phyloP scores from a whole-genome alignment of 139 green algal species.

The Auxenochlorella pyrenoidosa region DNA sequence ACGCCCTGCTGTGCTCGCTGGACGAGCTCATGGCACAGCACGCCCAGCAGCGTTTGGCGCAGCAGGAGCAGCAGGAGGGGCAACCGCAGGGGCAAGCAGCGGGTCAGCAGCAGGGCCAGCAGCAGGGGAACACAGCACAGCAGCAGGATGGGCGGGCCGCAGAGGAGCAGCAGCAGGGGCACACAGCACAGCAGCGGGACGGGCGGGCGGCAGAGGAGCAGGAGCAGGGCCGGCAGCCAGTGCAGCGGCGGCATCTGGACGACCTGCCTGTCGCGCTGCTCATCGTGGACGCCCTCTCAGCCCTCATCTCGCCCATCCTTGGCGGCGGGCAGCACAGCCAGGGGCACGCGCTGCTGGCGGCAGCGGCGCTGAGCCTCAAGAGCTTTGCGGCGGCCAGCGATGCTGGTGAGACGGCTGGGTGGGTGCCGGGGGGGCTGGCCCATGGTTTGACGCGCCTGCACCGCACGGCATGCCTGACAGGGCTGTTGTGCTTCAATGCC shows the following conservation, averaged over 20 bases:
- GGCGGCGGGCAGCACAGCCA: slow-evolving; percentile 34
- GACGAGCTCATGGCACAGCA: slow-evolving; percentile 22
- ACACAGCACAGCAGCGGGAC: not conserved
- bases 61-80: not conserved
- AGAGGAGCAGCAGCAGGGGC: not conserved
- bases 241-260: not conserved
- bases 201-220: slow-evolving; percentile 12
- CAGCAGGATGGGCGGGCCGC: not conserved
- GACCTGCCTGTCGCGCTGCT: slow-evolving; percentile 13
- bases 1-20: slow-evolving; percentile 35
- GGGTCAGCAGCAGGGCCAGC: not conserved
- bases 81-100: not conserved
- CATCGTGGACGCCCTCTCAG: slow-evolving; percentile 41
- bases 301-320: slow-evolving; percentile 32
- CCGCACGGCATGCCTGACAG: not conserved
- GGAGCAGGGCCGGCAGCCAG: not conserved
- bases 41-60: slow-evolving; percentile 8
- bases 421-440: too few relatives aligned
- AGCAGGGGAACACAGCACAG: not conserved
- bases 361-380: slow-evolving; percentile 11
- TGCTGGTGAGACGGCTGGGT: slow-evolving; percentile 1
- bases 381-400: not conserved
- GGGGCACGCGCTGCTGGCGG: slow-evolving; percentile 44
- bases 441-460: not conserved
- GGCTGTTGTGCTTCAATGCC: not conserved